A percentile compares a stretch with the other conserved stretches of the same genome.
phyloP scores from a whole-genome alignment of 2,329 filamentous ascomycete genomes.

The Aaosphaeria pasadenensis region DNA sequence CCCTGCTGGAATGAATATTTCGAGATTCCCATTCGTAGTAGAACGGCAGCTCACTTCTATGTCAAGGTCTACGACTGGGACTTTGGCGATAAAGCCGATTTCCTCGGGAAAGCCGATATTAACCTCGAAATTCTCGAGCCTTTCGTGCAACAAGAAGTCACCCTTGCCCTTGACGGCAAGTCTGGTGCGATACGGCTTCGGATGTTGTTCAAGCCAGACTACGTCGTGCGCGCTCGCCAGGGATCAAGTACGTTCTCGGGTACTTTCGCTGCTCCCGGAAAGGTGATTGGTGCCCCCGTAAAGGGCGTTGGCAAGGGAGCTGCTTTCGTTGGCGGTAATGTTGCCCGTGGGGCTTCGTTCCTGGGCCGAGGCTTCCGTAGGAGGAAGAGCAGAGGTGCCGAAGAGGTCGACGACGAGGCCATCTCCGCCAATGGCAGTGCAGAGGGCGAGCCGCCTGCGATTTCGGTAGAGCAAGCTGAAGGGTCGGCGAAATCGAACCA shows the following conservation, averaged over 20 bases:
- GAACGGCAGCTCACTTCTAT: conserved; percentile 79
- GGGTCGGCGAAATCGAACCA: conserved; percentile 19
- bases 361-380: conserved; percentile 79
- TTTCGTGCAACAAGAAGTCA: conserved; percentile 75
- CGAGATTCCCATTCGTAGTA: conserved; percentile 75
- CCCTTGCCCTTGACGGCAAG: conserved; percentile 78
- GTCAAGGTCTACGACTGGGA: conserved; percentile 93
- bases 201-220: conserved; percentile 88
- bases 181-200: conserved; percentile 79
- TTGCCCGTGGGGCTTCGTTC: conserved; percentile 88
- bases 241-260: conserved; percentile 91
- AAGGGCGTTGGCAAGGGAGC: conserved; percentile 83
- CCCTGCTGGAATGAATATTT: conserved; percentile 97
- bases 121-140: conserved; percentile 79
- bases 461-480: conserved; percentile 27
- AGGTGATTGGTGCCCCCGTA: conserved; percentile 92
- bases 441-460: conserved; percentile 21
- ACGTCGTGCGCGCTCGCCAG: conserved; percentile 80
- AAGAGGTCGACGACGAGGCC: conserved; percentile 40
- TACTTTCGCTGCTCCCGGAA: conserved; percentile 81
- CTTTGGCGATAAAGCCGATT: conserved; percentile 91
- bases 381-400: conserved; percentile 57
- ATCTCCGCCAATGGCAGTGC: conserved; percentile 24
- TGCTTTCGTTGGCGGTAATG: conserved; percentile 69
- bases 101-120: conserved; percentile 74